Evolutionary conservation across 306 rosid genomes (phyloP).

Genomic region (Aeschynomene evenia): DNA sequence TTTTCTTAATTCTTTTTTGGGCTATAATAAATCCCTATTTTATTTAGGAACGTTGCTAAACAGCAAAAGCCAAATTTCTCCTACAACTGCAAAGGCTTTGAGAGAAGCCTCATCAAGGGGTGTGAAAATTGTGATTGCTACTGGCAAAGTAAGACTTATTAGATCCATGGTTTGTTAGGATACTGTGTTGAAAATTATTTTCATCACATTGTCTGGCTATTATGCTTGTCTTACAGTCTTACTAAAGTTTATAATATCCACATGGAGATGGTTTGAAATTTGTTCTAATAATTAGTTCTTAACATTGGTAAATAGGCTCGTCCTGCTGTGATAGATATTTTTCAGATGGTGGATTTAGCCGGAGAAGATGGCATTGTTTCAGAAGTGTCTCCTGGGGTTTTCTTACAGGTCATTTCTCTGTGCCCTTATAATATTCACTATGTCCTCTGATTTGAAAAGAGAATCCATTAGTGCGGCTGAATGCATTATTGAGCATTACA

Average conservation of each 20-base stretch:
- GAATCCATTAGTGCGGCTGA: constrained; percentile 23
- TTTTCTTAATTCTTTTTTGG: constrained; percentile 18
- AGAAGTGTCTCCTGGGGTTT: constrained; percentile 84
- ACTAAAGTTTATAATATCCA: constrained; percentile 12
- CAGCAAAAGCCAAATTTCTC: constrained; percentile 73
- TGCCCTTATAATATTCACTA: constrained; percentile 6
- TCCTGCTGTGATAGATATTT: constrained; percentile 70
- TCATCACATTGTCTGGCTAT: neutral
- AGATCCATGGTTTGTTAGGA: constrained; percentile 13
- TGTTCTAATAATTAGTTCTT: constrained; percentile 31
- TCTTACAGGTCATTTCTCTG: constrained; percentile 68
- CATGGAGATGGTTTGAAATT: constrained; percentile 8
- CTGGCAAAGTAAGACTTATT: constrained; percentile 76
- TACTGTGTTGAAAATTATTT: constrained; percentile 18
- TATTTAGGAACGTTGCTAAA: constrained; percentile 76
- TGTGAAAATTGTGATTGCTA: constrained; percentile 91
- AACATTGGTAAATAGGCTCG: constrained; percentile 67
- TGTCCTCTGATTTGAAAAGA: constrained; percentile 10
- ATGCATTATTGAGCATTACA: constrained; percentile 7
- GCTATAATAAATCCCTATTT: constrained; percentile 31
- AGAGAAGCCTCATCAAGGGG: constrained; percentile 80
- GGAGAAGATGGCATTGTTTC: constrained; percentile 91
- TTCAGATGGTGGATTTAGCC: constrained; percentile 68
- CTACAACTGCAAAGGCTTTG: constrained; percentile 65
- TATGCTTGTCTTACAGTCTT: constrained; percentile 1